Base-by-base conservation (phyloP, 2,329 filamentous ascomycete species). In the Tetracladium maxilliforme region DNA sequence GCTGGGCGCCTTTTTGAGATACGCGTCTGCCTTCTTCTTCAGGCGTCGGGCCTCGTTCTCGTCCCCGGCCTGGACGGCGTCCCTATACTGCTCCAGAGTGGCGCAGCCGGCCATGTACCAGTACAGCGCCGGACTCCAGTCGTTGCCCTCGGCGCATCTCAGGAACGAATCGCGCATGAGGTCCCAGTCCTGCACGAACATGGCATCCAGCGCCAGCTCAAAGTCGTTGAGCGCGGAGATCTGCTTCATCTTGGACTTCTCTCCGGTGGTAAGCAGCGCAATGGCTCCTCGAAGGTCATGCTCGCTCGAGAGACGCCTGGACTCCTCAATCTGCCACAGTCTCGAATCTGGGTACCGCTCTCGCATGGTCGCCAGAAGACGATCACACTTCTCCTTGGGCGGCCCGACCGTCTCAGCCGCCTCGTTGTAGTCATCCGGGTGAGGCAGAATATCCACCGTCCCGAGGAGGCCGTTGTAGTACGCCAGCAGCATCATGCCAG, bases 381-480 rank as follows among this genome's bases (percentile, higher is more conserved):
- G 57, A 24, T 61, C 54, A 33, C 86, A 79, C 31, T 70, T 69
- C 18, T 69, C 63, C 24, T 59, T 61, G 0, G 90, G 90, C 30
- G 86, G 84, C 2, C 75, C 76, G 14, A 77, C 67, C 1, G 74
- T 51, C 34, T 73, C 68, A 10, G 57, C 60, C 10, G 69, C 38
- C 12, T 45, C 40, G 4, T 54, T 45, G 24, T 64, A 61, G 34
- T 73, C 67, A 2, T 59, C 51, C 12, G 68, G 61, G 2, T 56
- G 63, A 0, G 81, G 76, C 10, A 92, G 59, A 28, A 98, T 94
- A 44, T 98, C 90, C 33, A 83, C 82, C 36, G 83, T 77, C 2
- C 80, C 81, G 10, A 92, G 64, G 16, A 93, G 66, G 6, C 77
- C 79, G 43, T 93, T 92, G 52, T 94, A 92, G 49, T 84, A 95